Evolutionary conservation across 169 alveolate species (phyloP).

Genomic region (Plasmodium blacklocki): DNA sequence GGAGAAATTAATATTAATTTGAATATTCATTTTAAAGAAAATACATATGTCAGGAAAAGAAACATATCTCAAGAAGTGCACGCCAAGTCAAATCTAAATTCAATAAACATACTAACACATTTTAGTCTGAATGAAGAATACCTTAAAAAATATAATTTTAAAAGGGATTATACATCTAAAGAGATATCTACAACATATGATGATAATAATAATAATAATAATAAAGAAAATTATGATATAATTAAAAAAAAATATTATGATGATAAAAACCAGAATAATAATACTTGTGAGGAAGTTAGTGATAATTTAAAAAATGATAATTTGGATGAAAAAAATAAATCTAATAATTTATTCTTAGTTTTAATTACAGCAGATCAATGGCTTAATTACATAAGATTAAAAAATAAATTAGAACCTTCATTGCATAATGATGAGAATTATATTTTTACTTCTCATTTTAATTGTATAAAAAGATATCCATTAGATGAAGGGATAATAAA

Average conservation of each 20-base stretch:
- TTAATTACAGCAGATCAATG: conserved; percentile 71
- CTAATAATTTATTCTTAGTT: conserved; percentile 42
- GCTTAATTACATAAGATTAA: conserved; percentile 54
- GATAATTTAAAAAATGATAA: too few species aligned
- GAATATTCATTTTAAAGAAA: conserved; percentile 38
- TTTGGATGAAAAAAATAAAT: conserved; percentile 1
- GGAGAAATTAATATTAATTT: conserved; percentile 62
- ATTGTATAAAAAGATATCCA: conserved; percentile 68
- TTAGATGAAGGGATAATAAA: conserved; percentile 43
- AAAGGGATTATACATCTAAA: neutral
- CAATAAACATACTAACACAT: conserved; percentile 35
- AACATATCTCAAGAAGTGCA: conserved; percentile 50
- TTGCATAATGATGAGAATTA: conserved; percentile 54
- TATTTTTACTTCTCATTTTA: conserved; percentile 70
- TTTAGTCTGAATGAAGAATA: conserved; percentile 55
- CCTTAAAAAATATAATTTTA: neutral
- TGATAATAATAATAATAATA: neutral
- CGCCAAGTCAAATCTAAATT: conserved; percentile 63
- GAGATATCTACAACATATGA: neutral
- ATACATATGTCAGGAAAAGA: conserved; percentile 18
- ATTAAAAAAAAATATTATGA: too few species aligned
- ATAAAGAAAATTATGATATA: neutral
- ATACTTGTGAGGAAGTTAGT: too few species aligned
- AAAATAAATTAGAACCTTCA: conserved; percentile 65
- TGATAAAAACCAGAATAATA: too few species aligned